Evolutionary conservation across 2,329 filamentous ascomycete species (phyloP).

Genomic region (Annulohypoxylon truncatum): DNA sequence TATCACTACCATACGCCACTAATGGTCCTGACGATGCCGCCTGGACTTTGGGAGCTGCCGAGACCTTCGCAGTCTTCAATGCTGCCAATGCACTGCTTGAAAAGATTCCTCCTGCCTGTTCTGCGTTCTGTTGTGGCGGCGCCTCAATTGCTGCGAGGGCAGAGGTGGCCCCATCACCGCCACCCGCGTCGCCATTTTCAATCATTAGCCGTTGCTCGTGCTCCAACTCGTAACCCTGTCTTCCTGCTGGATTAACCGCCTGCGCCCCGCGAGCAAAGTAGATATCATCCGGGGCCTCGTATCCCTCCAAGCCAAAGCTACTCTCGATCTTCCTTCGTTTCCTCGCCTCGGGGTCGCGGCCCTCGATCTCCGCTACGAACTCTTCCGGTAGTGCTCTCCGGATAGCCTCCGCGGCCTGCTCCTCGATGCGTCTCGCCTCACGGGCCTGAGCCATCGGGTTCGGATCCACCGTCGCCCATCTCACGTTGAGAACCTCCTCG

Average conservation of each 20-base stretch:
- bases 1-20: constrained; percentile 91
- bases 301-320: constrained; percentile 87
- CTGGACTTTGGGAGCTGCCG: constrained; percentile 66
- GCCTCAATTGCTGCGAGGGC: constrained; percentile 55
- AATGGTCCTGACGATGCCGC: constrained; percentile 73
- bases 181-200: constrained; percentile 64
- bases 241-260: constrained; percentile 69
- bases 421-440: constrained; percentile 88
- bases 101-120: constrained; percentile 73
- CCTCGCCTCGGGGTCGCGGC: constrained; percentile 84
- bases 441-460: constrained; percentile 95
- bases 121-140: constrained; percentile 52
- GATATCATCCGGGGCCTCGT: constrained; percentile 92
- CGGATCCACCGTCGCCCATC: constrained; percentile 96
- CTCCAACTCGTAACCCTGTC: constrained; percentile 71
- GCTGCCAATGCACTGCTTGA: constrained; percentile 85
- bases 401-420: constrained; percentile 96
- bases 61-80: constrained; percentile 69
- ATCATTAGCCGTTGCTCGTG: constrained; percentile 70
- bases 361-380: constrained; percentile 94
- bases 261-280: constrained; percentile 87
- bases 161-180: constrained; percentile 54
- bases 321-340: constrained; percentile 93
- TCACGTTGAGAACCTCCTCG: constrained; percentile 91
- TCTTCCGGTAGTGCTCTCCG: constrained; percentile 86